A percentile compares a stretch with the other conserved stretches of the same genome.
phyloP scores from a whole-genome alignment of 1,284 basidiomycete genomes.

The Boletellus sp. region DNA sequence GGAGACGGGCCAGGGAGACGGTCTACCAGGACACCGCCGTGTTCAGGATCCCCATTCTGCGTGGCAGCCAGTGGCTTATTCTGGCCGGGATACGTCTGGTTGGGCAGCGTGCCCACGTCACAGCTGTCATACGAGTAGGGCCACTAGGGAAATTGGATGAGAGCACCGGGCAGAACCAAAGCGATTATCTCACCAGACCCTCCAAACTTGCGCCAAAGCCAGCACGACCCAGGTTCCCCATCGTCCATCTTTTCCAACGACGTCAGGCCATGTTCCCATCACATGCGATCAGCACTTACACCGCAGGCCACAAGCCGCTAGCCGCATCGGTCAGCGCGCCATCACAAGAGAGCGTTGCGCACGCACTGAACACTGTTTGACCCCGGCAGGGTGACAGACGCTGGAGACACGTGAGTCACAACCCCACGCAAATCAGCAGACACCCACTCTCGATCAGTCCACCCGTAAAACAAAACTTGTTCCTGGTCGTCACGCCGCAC shows the following conservation, averaged over 20 bases:
- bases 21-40: conserved; percentile 39
- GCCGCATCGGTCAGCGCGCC: conserved; percentile 8
- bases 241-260: conserved; percentile 53
- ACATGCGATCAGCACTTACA: conserved; percentile 36
- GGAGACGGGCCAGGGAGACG: conserved; percentile 1
- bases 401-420: conserved; percentile 30
- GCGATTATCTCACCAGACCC: conserved; percentile 40
- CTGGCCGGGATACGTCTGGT: conserved; percentile 65
- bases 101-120: conserved; percentile 81
- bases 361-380: conserved; percentile 47
- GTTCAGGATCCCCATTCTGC: conserved; percentile 40
- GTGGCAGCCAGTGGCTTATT: conserved; percentile 46
- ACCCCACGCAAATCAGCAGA: conserved; percentile 29
- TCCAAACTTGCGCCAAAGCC: conserved; percentile 73
- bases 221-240: conserved; percentile 78
- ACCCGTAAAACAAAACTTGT: conserved; percentile 83
- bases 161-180: not conserved
- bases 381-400: conserved; percentile 58
- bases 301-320: conserved; percentile 71
- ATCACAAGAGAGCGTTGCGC: not conserved
- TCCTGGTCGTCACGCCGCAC: conserved; percentile 41
- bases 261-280: conserved; percentile 1
- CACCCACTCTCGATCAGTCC: conserved; percentile 63
- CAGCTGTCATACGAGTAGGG: conserved; percentile 76
- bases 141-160: conserved; percentile 37